A percentile compares a stretch with the other conserved stretches of the same genome.
phyloP scores from a whole-genome alignment of 2,329 filamentous ascomycete species.

The Hymenoscyphus repandus region DNA sequence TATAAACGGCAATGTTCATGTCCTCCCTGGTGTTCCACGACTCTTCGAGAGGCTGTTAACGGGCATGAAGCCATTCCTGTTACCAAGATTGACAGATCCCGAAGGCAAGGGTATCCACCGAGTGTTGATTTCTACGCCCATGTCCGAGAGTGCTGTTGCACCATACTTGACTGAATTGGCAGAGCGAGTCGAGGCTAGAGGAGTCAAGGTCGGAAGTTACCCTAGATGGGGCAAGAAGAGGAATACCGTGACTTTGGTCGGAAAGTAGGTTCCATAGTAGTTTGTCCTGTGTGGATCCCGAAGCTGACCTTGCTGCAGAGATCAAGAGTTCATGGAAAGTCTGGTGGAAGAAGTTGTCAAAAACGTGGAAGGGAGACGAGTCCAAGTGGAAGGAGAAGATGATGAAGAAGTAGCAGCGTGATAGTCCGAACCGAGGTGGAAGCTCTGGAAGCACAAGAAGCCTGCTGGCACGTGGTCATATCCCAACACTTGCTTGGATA shows the following conservation, averaged over 20 bases:
- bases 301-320: conserved; percentile 37
- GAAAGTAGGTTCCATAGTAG: conserved; percentile 38
- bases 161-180: conserved; percentile 78
- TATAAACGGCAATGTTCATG: conserved; percentile 90
- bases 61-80: conserved; percentile 64
- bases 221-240: conserved; percentile 82
- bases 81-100: conserved; percentile 69
- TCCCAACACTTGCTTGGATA: no score
- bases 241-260: conserved; percentile 88
- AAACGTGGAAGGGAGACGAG: conserved; percentile 67
- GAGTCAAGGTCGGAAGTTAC: conserved; percentile 93
- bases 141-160: conserved; percentile 82
- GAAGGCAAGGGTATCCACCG: conserved; percentile 76
- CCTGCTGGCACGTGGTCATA: no score
- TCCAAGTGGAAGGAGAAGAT: conserved; percentile 67
- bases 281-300: background rate
- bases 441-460: no score
- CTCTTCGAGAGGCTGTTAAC: conserved; percentile 76
- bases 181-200: conserved; percentile 63
- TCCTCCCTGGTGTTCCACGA: conserved; percentile 82
- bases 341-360: conserved; percentile 72
- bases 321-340: conserved; percentile 71
- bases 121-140: conserved; percentile 78
- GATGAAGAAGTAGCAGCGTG: conserved; percentile 37
- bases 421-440: background rate